Evolutionary conservation across 2,329 filamentous ascomycete genomes (phyloP), one percentile per base, ranked within the genome.

Genomic region (Cordyceps cateniannulata): DNA sequence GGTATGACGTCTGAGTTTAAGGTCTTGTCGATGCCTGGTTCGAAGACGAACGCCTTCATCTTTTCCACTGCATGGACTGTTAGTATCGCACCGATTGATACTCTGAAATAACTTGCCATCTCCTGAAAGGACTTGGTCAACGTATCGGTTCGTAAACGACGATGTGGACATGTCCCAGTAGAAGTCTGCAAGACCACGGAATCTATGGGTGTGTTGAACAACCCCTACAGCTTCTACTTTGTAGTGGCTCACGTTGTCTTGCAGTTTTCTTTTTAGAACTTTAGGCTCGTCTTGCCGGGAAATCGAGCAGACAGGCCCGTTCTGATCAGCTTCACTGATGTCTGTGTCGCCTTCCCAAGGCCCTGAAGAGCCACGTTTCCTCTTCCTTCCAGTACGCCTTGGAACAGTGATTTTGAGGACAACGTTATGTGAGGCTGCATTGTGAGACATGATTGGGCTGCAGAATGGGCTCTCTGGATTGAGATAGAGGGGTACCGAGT

Each of bases 371-470:
- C 91, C 92, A 66, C 87, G 81, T 76, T 93, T 96, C 62, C 93
- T 84, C 74, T 90, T 96, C 63, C 91, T 84, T 3, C 93, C 93
- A 2, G 92, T 97, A 60, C 91, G 81, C 72, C 87, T 95, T 0
- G 95, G 93, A 1, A 98, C 85, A 0, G 88, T 92, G 60, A 99
- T 81, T 71, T 92, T 93, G 58, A 99, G 79, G 22, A 98, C 81
- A 22, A 98, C 77, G 69, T 97, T 96, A 70, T 92, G 90, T 10
- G 91, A 89, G 22, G 84, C 76, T 35, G 87, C 84, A 69, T 88
- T 89, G 47, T 87, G 86, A 8, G 93, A 96, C 66, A 88, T 79
- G 63, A 96, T 79, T 9, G 90, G 90, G 66, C 89, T 88, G 67
- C 89, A 86, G 68, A 91, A 85, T 3, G 88, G 87, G 72, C 96